Percentiles rank a stretch among this genome's conserved stretches.
These are phyloP conservation scores for Volvox africanus DNA, from an alignment of 139 green algal genomes.

Conservation along the genomic window DNA sequence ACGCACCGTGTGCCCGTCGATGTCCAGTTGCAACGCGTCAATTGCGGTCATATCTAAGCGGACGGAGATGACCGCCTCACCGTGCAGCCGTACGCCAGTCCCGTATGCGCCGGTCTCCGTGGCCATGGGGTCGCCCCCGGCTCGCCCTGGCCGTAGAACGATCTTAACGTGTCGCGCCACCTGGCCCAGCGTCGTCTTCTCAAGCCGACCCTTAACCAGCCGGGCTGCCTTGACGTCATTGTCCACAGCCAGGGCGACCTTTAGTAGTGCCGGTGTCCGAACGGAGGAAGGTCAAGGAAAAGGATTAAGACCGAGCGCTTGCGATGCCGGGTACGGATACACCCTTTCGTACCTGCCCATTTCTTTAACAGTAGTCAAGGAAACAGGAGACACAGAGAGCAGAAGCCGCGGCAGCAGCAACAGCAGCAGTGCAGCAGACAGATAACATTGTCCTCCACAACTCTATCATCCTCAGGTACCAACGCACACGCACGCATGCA, in stretches of 20 bases:
- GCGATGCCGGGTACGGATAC: too few species aligned
- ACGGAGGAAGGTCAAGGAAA: too few species aligned
- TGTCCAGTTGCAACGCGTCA: conserved; percentile 81
- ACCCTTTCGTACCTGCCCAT: too few species aligned
- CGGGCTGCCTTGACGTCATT: conserved; percentile 83
- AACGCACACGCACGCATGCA: too few species aligned
- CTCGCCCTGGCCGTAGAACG: conserved; percentile 51
- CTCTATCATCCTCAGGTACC: too few species aligned
- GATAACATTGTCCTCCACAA: too few species aligned
- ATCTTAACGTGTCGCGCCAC: conserved; percentile 75
- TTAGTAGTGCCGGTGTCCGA: background rate
- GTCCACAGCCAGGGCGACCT: conserved; percentile 80
- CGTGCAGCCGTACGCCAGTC: conserved; percentile 15
- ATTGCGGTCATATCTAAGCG: conserved; percentile 79
- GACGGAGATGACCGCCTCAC: conserved; percentile 68
- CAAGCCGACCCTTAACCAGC: conserved; percentile 93
- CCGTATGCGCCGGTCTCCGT: conserved; percentile 22
- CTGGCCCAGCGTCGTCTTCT: conserved; percentile 91
- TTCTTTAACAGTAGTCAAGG: too few species aligned
- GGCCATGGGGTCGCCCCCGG: background rate
- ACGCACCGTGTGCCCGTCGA: conserved; percentile 72
- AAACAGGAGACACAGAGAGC: too few species aligned
- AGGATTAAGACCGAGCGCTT: too few species aligned
- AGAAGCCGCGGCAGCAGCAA: too few species aligned
- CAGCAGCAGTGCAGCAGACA: too few species aligned